A percentile compares a stretch with the other conserved stretches of the same genome.
Conservation (phyloP, 345 rosid genomes). For the Gossypium bickii region DNA sequence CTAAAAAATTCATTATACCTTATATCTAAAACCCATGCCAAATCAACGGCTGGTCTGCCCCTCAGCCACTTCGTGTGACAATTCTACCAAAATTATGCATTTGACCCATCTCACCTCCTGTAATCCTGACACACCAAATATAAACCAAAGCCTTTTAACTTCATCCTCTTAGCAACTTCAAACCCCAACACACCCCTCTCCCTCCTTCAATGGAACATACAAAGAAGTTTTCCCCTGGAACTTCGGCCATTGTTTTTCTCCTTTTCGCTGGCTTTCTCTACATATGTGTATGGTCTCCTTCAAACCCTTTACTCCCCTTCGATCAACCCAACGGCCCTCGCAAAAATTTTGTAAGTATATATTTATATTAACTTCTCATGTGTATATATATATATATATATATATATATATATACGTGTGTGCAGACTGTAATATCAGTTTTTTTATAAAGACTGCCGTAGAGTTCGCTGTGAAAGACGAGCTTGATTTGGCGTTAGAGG, state of each 20-base stretch:
- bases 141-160: no score
- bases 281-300: constrained; percentile 27
- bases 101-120: no score
- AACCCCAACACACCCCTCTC: no score
- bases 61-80: no score
- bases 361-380: background rate
- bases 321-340: background rate
- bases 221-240: constrained; percentile 12
- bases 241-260: constrained; percentile 22
- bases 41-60: no score
- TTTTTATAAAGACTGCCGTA: background rate
- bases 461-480: constrained; percentile 31
- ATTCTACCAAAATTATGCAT: no score
- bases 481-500: constrained; percentile 35
- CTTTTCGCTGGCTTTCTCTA: constrained; percentile 37
- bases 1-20: no score
- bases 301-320: constrained; percentile 20
- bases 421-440: background rate
- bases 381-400: background rate
- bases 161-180: no score
- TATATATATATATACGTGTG: background rate
- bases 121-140: no score
- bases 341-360: constrained; percentile 27
- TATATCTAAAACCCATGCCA: no score
- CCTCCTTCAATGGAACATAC: constrained; percentile 22